Conservation (phyloP, 495 filamentous ascomycete species). For the Podospora conica region DNA sequence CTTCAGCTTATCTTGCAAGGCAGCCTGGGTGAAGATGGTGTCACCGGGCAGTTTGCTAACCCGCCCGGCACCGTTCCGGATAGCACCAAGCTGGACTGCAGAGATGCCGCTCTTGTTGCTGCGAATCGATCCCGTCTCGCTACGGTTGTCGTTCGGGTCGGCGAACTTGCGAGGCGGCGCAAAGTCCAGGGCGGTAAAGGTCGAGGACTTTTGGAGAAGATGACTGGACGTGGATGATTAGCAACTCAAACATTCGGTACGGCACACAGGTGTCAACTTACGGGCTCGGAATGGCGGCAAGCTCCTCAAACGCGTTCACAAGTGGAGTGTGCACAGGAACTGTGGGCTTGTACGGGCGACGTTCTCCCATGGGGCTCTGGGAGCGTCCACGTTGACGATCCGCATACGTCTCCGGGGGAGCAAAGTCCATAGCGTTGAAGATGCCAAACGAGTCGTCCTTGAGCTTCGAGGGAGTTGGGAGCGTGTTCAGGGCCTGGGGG, state of each 20-base stretch:
- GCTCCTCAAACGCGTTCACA: slow-evolving; percentile 79
- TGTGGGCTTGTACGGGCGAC: slow-evolving; percentile 63
- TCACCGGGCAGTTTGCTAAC: slow-evolving; percentile 80
- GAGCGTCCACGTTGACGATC: slow-evolving; percentile 68
- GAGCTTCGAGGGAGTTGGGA: slow-evolving; percentile 82
- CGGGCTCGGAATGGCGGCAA: slow-evolving; percentile 80
- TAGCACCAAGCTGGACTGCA: slow-evolving; percentile 59
- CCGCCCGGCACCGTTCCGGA: slow-evolving; percentile 84
- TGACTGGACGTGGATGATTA: slow-evolving; percentile 49
- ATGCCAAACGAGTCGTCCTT: slow-evolving; percentile 75
- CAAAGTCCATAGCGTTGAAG: slow-evolving; percentile 70
- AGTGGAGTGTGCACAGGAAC: slow-evolving; percentile 69
- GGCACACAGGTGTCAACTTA: slow-evolving; percentile 47
- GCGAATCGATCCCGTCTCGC: slow-evolving; percentile 85
- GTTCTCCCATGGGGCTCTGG: slow-evolving; percentile 72
- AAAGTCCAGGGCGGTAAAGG: slow-evolving; percentile 89
- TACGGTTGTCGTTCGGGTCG: slow-evolving; percentile 55
- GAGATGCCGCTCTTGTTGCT: slow-evolving; percentile 80
- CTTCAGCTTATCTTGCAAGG: slow-evolving; percentile 62
- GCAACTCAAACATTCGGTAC: not conserved
- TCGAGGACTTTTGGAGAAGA: slow-evolving; percentile 77
- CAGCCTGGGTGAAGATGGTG: slow-evolving; percentile 72
- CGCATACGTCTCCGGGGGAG: slow-evolving; percentile 64
- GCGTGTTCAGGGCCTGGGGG: slow-evolving; percentile 62
- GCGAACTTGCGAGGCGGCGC: slow-evolving; percentile 86